These are phyloP conservation scores for Plantago coronopus DNA, from an alignment of 305 asterid genomes.

Conservation along the genomic window DNA sequence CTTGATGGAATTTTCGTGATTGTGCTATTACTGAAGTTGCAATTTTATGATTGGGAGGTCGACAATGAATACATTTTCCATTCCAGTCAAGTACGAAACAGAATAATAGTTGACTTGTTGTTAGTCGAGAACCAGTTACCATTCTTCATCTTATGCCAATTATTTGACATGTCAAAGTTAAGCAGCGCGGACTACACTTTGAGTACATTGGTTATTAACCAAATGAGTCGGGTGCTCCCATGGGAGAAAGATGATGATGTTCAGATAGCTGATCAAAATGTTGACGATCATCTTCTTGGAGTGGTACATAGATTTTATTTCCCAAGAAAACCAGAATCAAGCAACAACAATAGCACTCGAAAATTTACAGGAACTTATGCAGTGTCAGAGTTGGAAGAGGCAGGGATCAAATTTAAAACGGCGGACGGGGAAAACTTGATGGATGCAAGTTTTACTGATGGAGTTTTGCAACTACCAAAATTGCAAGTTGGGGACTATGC, in stretches of 20 bases:
- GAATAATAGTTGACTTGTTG: constrained; percentile 16
- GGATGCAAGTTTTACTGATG: constrained; percentile 14
- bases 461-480: constrained; percentile 10
- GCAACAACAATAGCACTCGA: background rate
- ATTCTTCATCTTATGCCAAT: constrained; percentile 19
- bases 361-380: constrained; percentile 6
- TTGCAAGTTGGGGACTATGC: constrained; percentile 16
- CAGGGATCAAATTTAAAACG: constrained; percentile 14
- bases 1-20: constrained; percentile 33
- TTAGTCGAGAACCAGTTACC: constrained; percentile 30
- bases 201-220: background rate
- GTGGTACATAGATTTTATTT: constrained; percentile 1
- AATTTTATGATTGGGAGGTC: constrained; percentile 13
- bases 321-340: background rate
- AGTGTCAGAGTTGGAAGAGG: constrained; percentile 5
- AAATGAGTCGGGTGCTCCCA: constrained; percentile 1
- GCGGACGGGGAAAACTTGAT: constrained; percentile 1
- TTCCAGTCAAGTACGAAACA: background rate
- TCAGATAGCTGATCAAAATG: background rate
- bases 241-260: background rate
- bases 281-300: constrained; percentile 18
- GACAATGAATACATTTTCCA: constrained; percentile 25
- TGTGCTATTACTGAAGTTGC: constrained; percentile 26
- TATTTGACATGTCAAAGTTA: constrained; percentile 16
- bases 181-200: background rate